These are phyloP conservation scores for Blastocystis sp. DNA, from an alignment of 352 stramenopile species.

Conservation along the genomic window DNA sequence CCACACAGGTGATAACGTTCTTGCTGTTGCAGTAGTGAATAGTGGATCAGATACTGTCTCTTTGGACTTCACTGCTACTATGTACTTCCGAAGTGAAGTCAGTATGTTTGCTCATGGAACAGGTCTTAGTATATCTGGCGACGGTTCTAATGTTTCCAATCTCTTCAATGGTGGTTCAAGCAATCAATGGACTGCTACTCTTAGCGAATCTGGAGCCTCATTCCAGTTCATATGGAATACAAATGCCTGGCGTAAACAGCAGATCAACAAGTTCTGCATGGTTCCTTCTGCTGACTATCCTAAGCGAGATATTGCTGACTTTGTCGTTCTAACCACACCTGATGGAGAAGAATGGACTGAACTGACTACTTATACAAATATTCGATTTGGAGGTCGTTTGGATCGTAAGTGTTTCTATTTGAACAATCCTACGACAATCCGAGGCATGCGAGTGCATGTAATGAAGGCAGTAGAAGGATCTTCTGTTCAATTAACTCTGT, in stretches of 20 bases:
- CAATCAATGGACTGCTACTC: neutral
- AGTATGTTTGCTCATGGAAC: neutral
- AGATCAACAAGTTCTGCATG: conserved; percentile 45
- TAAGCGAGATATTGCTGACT: neutral
- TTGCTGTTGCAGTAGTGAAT: neutral
- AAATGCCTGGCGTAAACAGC: neutral
- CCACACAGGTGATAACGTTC: neutral
- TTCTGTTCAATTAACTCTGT: neutral
- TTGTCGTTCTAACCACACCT: neutral
- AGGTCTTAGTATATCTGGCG: neutral
- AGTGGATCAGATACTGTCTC: neutral
- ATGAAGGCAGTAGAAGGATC: neutral
- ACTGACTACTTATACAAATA: neutral
- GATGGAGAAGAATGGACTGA: neutral
- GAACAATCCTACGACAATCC: neutral
- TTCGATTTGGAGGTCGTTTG: neutral
- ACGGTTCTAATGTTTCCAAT: neutral
- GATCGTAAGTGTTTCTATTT: conserved; percentile 10
- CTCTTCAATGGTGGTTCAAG: neutral
- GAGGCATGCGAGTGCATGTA: neutral
- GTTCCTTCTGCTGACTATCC: neutral
- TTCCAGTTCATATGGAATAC: neutral
- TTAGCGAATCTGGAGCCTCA: neutral
- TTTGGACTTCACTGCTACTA: neutral
- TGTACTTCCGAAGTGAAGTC: neutral